Percentiles rank a stretch among this genome's conserved stretches.
phyloP scores from a whole-genome alignment of 139 green algal species.

The Axilococcus clingmanii region DNA sequence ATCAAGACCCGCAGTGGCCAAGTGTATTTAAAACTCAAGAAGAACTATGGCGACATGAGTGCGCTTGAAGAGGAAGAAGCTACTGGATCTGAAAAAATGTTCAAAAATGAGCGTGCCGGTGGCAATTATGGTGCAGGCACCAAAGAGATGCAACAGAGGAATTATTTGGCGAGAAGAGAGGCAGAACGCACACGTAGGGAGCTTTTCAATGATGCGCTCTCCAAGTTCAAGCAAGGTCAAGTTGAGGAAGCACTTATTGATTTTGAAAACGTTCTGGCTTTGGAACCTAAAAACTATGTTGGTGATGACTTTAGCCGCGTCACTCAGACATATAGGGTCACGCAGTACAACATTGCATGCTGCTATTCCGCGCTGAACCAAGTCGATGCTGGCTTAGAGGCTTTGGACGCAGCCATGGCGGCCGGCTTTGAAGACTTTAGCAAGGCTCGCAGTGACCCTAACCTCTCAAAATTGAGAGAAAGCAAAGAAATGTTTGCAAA shows the following conservation, averaged over 20 bases:
- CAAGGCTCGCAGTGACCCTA: constrained; percentile 81
- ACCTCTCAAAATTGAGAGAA: constrained; percentile 63
- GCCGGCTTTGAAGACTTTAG: constrained; percentile 88
- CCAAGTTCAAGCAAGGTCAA: constrained; percentile 67
- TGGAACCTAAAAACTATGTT: constrained; percentile 90
- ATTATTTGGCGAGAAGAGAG: constrained; percentile 84
- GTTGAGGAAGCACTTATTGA: constrained; percentile 78
- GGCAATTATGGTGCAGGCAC: constrained; percentile 93
- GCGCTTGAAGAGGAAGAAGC: constrained; percentile 56
- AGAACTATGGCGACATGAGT: constrained; percentile 73
- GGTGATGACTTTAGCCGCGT: constrained; percentile 81
- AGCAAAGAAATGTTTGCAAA: constrained; percentile 54
- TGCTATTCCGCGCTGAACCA: constrained; percentile 84
- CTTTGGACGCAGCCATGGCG: constrained; percentile 67
- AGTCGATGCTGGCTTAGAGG: constrained; percentile 69
- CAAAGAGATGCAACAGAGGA: constrained; percentile 77
- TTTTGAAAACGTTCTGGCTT: constrained; percentile 91
- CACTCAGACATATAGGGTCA: constrained; percentile 82
- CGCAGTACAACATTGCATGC: constrained; percentile 97
- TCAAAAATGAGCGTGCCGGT: constrained; percentile 65
- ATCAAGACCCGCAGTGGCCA: constrained; percentile 90
- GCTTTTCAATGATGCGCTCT: constrained; percentile 82
- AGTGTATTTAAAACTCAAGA: constrained; percentile 86
- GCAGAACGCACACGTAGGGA: constrained; percentile 67
- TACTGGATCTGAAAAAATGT: constrained; percentile 49